These are phyloP conservation scores for Pleodorina starrii DNA, from an alignment of 139 green algal genomes.

Conservation along the genomic window DNA sequence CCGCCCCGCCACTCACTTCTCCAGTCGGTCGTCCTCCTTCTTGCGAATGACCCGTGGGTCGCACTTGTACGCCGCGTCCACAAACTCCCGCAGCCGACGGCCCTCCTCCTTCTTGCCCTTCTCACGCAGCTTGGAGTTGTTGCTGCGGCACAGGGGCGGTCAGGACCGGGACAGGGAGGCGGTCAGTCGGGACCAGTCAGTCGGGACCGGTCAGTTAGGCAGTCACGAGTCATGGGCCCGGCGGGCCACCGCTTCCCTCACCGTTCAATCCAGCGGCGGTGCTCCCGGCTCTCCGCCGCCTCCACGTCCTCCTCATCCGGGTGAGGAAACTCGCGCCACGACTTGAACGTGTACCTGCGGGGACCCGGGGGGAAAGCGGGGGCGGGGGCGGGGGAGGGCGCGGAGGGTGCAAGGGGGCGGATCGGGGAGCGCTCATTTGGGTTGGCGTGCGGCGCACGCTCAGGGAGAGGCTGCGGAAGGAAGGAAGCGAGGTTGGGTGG, in stretches of 20 bases:
- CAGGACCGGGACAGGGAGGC: too few species aligned
- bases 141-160: too few species aligned
- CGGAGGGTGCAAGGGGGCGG: too few species aligned
- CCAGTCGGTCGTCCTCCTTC: slow-evolving; percentile 83
- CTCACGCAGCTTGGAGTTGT: slow-evolving; percentile 94
- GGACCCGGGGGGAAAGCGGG: background rate
- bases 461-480: too few species aligned
- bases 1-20: slow-evolving; percentile 73
- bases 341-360: slow-evolving; percentile 65
- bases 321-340: slow-evolving; percentile 97
- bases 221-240: too few species aligned
- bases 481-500: too few species aligned
- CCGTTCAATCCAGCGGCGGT: slow-evolving; percentile 94
- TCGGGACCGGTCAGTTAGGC: too few species aligned
- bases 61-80: slow-evolving; percentile 86
- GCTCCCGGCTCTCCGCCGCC: slow-evolving; percentile 85
- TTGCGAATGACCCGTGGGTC: slow-evolving; percentile 85
- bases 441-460: too few species aligned
- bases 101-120: slow-evolving; percentile 97
- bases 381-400: too few species aligned
- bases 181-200: too few species aligned
- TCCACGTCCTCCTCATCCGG: slow-evolving; percentile 96
- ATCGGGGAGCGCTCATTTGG: too few species aligned
- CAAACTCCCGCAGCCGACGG: slow-evolving; percentile 88
- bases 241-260: too few species aligned